These are phyloP conservation scores for Cercospora zeina DNA, from an alignment of 2,329 filamentous ascomycete genomes.

Conservation along the genomic window DNA sequence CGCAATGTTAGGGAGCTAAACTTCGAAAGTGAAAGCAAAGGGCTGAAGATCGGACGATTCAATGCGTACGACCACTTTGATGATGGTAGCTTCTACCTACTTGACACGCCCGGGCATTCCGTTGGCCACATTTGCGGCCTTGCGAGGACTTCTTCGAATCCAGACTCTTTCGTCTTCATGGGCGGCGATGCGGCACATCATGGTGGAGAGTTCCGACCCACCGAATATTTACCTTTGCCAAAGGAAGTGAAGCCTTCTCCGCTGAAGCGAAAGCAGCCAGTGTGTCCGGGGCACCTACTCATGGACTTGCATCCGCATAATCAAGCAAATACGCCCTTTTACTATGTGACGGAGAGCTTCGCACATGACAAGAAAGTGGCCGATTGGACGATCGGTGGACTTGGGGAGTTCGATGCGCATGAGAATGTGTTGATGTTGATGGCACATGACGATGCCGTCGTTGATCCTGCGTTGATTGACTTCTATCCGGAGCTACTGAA, in stretches of 20 bases:
- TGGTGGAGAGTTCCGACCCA: conserved; percentile 45
- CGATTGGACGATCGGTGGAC: conserved; percentile 38
- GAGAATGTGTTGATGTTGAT: conserved; percentile 38
- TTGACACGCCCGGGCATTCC: conserved; percentile 56
- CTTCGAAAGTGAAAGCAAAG: conserved; percentile 40
- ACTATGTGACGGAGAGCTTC: conserved; percentile 39
- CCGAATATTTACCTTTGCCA: conserved; percentile 45
- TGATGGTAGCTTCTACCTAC: conserved; percentile 58
- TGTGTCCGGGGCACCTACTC: conserved; percentile 49
- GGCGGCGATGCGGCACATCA: conserved; percentile 50
- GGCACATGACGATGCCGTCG: conserved; percentile 38
- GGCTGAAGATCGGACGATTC: conserved; percentile 50
- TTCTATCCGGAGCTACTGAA: conserved; percentile 46
- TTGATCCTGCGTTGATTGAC: conserved; percentile 36
- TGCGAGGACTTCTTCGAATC: conserved; percentile 44
- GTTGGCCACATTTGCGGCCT: conserved; percentile 55
- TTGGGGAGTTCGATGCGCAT: conserved; percentile 40
- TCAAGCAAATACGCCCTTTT: conserved; percentile 41
- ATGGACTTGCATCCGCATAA: conserved; percentile 43
- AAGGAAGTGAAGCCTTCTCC: conserved; percentile 35
- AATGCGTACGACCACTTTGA: conserved; percentile 56
- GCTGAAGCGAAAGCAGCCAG: conserved; percentile 25
- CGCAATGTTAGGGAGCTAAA: conserved; percentile 43
- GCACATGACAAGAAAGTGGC: conserved; percentile 42
- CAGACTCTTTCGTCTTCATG: conserved; percentile 52